Conservation (phyloP, 345 rosid species). For the Sisymbrium altissimum region DNA sequence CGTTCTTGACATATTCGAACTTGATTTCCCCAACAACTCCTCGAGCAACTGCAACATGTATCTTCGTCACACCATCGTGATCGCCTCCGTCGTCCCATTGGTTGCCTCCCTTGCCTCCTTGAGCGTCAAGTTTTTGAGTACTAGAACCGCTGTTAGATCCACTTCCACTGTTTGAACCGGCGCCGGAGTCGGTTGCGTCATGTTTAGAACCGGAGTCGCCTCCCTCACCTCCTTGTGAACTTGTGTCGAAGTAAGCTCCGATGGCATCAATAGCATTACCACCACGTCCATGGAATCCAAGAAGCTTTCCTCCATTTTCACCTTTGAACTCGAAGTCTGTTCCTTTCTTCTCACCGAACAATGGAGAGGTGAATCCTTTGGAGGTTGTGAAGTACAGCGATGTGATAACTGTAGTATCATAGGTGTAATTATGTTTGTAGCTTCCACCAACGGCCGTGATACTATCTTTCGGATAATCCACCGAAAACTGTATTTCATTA, state of each 20-base stretch:
- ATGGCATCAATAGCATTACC: conserved; percentile 23
- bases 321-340: neutral
- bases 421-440: neutral
- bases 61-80: conserved; percentile 18
- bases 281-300: conserved; percentile 26
- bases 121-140: conserved; percentile 2
- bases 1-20: neutral
- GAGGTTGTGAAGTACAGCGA: neutral
- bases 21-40: neutral
- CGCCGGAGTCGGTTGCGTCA: too few species aligned
- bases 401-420: neutral
- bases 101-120: conserved; percentile 24
- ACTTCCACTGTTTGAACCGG: neutral
- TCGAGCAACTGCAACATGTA: neutral
- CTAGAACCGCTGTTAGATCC: too few species aligned
- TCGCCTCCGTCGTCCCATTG: conserved; percentile 32
- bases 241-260: neutral
- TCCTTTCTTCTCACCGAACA: neutral
- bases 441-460: neutral
- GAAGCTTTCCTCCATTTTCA: neutral
- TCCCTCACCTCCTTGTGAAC: neutral
- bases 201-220: neutral
- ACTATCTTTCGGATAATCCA: neutral
- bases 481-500: neutral
- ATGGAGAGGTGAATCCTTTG: neutral